Evolutionary conservation across 2,329 filamentous ascomycete genomes (phyloP).

Genomic region (Apiospora koreana): DNA sequence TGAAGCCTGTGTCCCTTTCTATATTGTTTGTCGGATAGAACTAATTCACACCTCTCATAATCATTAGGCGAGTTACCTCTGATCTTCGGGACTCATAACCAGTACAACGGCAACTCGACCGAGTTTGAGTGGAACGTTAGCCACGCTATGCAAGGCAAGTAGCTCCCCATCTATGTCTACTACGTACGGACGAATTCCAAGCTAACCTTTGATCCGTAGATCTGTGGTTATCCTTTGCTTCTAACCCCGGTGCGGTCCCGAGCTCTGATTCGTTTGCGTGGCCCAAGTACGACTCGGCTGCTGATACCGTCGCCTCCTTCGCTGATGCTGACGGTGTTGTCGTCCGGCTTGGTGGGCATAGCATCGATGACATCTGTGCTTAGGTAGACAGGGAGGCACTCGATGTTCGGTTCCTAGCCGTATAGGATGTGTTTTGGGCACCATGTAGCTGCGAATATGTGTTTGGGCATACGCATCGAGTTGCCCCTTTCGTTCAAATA

Average conservation of each 20-base stretch:
- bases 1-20: too few relatives aligned
- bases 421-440: neutral
- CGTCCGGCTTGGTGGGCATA: neutral
- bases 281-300: constrained; percentile 7
- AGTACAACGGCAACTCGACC: constrained; percentile 24
- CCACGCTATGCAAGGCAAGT: constrained; percentile 12
- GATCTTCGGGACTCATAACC: constrained; percentile 28
- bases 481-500: too few relatives aligned
- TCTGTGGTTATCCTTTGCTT: constrained; percentile 6
- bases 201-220: neutral
- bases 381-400: neutral
- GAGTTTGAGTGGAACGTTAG: constrained; percentile 19
- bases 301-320: neutral
- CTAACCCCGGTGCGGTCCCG: neutral
- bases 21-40: neutral
- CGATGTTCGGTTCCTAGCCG: neutral
- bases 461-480: too few relatives aligned
- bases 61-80: constrained; percentile 27
- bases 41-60: constrained; percentile 13
- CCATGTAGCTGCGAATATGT: neutral
- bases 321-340: neutral
- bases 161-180: neutral
- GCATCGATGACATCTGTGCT: neutral
- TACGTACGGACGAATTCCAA: neutral
- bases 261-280: neutral